These are phyloP conservation scores for Penicillium sp. DNA, from an alignment of 2,329 filamentous ascomycete genomes.

Conservation along the genomic window DNA sequence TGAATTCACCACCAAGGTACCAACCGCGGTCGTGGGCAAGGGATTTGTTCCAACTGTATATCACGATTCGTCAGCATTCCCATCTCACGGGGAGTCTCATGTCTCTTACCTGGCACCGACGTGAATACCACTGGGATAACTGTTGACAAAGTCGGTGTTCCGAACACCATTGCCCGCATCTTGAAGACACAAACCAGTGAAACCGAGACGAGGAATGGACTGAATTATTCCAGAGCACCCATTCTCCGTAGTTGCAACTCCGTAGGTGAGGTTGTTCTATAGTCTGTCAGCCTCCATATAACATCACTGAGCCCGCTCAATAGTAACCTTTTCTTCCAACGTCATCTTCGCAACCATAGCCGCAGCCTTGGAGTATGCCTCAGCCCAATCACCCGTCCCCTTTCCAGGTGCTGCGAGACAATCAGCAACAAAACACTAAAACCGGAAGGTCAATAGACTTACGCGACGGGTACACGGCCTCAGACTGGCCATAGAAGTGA, in stretches of 20 bases:
- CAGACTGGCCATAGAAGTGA: constrained; percentile 20
- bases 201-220: constrained; percentile 29
- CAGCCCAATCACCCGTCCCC: constrained; percentile 18
- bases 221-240: constrained; percentile 17
- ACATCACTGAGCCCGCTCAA: no score
- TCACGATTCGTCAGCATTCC: not conserved
- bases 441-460: not conserved
- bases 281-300: not conserved
- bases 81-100: not conserved
- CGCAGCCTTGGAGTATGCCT: constrained; percentile 17
- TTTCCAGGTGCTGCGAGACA: constrained; percentile 9
- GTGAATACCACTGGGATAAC: constrained; percentile 41
- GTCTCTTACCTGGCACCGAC: constrained; percentile 35
- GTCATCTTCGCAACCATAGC: constrained; percentile 18
- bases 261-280: constrained; percentile 22
- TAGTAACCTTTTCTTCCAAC: constrained; percentile 19
- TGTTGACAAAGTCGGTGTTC: constrained; percentile 44
- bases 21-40: constrained; percentile 53
- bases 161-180: constrained; percentile 45
- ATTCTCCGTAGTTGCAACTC: constrained; percentile 10
- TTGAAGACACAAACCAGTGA: constrained; percentile 42
- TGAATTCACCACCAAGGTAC: constrained; percentile 59
- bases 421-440: not conserved
- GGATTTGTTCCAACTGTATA: constrained; percentile 52
- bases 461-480: constrained; percentile 22